Base-by-base conservation (phyloP, 768 basidiomycete species). In the Mycena galopus region DNA sequence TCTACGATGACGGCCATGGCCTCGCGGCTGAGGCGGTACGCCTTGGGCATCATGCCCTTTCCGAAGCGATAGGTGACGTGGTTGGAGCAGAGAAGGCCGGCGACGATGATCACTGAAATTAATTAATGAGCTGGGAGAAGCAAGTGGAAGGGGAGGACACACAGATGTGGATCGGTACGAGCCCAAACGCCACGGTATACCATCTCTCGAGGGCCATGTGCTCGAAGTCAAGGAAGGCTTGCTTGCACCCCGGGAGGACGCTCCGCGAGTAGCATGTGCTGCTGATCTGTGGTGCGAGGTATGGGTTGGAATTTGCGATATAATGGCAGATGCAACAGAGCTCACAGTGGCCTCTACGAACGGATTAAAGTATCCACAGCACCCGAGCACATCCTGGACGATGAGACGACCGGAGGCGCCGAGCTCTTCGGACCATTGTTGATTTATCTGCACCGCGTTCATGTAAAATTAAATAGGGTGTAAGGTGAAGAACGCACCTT, bases 41-140 rank as follows among this genome's bases (percentile, higher is more conserved):
- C 90, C 84, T 93, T 92, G 33, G 94, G 95, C 88, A 93, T 94
- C 90, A 95, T 91, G 58, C 95, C 94, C 83, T 96, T 95, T 0
- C 94, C 94, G 80, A 96, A 95, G 51, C 94, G 84, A 77, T 95
- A 95, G 51, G 94, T 95, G 80, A 96, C 90, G 76, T 95, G 94
- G 82, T 94, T 94, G 8, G 91, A 90, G 82, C 93, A 96, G 50
- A 95, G 80, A 53, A 95, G 82, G 2, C 86, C 91, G 0, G 86
- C 82, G 69, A 94, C 53, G 81, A 94, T 94, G 76, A 92, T 23
- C 16, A 35, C 69, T 70, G 27, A 17, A n/a, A n/a, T n/a, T n/a
- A n/a, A n/a, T n/a, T n/a, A n/a, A n/a, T n/a, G 21, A 47, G 44
- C 7, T 21, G 44, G 5, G 44, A 47, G 44, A 21, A 47, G 3